phyloP scores from a whole-genome alignment of 352 stramenopile species.

The Poterioochromonas sp. region DNA sequence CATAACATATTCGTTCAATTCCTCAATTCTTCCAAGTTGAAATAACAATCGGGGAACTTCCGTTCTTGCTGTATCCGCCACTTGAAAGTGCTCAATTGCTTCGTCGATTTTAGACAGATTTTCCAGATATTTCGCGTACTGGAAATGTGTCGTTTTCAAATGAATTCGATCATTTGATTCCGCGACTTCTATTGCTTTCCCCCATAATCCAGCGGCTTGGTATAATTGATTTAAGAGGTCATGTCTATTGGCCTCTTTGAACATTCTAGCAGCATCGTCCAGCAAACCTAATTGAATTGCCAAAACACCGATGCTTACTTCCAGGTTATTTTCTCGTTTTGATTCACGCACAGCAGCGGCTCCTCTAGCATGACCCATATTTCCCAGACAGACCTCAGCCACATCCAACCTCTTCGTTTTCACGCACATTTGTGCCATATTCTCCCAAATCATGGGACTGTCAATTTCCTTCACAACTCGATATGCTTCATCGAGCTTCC shows the following conservation, averaged over 20 bases:
- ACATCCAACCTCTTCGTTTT: constrained; percentile 87
- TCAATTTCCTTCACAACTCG: constrained; percentile 79
- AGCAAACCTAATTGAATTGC: constrained; percentile 79
- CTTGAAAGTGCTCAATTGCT: constrained; percentile 79
- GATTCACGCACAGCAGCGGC: constrained; percentile 69
- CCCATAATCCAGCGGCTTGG: constrained; percentile 74
- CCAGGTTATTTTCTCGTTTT: constrained; percentile 24
- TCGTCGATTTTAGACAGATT: constrained; percentile 53
- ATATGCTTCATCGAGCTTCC: constrained; percentile 90
- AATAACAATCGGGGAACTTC: constrained; percentile 86
- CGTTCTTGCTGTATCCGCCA: constrained; percentile 69
- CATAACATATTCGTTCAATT: constrained; percentile 77
- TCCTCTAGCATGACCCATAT: constrained; percentile 82
- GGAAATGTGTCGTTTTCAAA: constrained; percentile 74
- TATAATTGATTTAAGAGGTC: constrained; percentile 83
- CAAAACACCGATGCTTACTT: constrained; percentile 65
- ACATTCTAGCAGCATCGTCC: constrained; percentile 77
- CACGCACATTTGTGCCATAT: constrained; percentile 90
- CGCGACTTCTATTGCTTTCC: constrained; percentile 73
- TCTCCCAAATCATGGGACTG: constrained; percentile 82
- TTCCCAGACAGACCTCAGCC: constrained; percentile 79
- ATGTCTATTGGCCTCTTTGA: constrained; percentile 73
- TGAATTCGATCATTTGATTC: constrained; percentile 77
- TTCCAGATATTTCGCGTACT: constrained; percentile 76
- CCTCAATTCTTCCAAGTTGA: constrained; percentile 65